Conservation (phyloP, 441 rosid species). For the Gossypium davidsonii region DNA sequence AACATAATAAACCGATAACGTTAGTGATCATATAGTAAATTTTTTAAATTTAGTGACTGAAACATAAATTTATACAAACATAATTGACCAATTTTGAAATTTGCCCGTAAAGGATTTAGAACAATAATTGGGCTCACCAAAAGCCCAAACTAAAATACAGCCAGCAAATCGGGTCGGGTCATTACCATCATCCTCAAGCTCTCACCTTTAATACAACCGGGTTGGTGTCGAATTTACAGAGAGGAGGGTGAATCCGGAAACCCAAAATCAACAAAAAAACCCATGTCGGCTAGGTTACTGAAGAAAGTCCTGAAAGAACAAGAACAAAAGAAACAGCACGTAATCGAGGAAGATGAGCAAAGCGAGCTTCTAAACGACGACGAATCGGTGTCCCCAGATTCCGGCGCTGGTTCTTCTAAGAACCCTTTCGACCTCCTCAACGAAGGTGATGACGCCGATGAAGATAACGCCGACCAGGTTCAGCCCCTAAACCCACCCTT, state of each 20-base stretch:
- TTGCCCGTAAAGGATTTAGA: no score
- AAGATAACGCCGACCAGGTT: constrained; percentile 48
- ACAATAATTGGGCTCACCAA: background rate
- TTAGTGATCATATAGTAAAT: no score
- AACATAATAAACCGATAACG: no score
- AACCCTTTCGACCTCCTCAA: constrained; percentile 79
- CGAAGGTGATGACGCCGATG: constrained; percentile 35
- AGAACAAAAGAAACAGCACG: constrained; percentile 40
- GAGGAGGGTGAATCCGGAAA: background rate
- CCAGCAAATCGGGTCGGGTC: background rate
- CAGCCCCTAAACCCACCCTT: background rate
- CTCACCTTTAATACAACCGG: background rate
- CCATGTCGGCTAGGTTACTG: constrained; percentile 71
- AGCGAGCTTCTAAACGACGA: constrained; percentile 23
- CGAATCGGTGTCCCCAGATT: constrained; percentile 35
- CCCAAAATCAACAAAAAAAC: background rate
- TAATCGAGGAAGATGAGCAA: constrained; percentile 33
- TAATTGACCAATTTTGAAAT: no score
- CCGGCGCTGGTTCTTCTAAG: constrained; percentile 31
- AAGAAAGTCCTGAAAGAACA: constrained; percentile 72
- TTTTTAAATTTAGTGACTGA: no score
- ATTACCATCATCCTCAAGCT: background rate
- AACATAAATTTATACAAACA: no score
- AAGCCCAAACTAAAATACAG: background rate
- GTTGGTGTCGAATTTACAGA: background rate